A percentile compares a stretch with the other conserved stretches of the same genome.
Evolutionary conservation across 805 yeast species (phyloP).

Genomic region (Saccharomyces mikatae): DNA sequence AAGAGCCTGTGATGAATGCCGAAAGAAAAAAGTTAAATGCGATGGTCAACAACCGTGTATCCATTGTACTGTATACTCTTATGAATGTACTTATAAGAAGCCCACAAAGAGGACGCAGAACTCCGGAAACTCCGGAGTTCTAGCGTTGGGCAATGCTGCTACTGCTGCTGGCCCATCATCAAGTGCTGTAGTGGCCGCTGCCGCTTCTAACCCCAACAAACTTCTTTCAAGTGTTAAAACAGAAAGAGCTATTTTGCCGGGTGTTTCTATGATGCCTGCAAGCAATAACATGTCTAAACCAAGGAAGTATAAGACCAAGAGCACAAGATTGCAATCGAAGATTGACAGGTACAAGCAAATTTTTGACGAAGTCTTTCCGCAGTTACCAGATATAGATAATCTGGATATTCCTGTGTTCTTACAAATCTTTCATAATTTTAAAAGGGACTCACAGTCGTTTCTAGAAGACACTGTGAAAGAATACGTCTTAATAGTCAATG

Average conservation of each 20-base stretch:
- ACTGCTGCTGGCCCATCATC: background rate
- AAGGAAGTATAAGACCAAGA: slow-evolving; percentile 9
- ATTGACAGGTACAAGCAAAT: slow-evolving; percentile 18
- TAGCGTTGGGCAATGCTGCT: background rate
- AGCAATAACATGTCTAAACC: background rate
- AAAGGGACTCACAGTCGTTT: slow-evolving; percentile 5
- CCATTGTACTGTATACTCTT: slow-evolving; percentile 81
- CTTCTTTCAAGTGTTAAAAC: background rate
- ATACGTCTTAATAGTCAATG: slow-evolving; percentile 14
- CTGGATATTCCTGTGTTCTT: slow-evolving; percentile 23
- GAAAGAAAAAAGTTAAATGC: slow-evolving; percentile 73
- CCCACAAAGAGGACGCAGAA: slow-evolving; percentile 38
- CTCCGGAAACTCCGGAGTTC: background rate
- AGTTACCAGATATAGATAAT: slow-evolving; percentile 20
- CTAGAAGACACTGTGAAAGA: slow-evolving; percentile 21
- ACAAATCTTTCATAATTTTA: slow-evolving; percentile 19
- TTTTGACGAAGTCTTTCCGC: slow-evolving; percentile 21
- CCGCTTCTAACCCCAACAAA: background rate
- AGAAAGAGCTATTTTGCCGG: background rate
- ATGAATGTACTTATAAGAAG: slow-evolving; percentile 77
- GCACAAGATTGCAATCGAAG: slow-evolving; percentile 11
- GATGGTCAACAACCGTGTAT: slow-evolving; percentile 81
- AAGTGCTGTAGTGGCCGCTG: background rate
- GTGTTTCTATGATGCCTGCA: background rate
- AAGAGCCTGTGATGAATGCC: slow-evolving; percentile 43